Conservation (phyloP, 169 alveolate genomes). For the Plasmodium ovale region DNA sequence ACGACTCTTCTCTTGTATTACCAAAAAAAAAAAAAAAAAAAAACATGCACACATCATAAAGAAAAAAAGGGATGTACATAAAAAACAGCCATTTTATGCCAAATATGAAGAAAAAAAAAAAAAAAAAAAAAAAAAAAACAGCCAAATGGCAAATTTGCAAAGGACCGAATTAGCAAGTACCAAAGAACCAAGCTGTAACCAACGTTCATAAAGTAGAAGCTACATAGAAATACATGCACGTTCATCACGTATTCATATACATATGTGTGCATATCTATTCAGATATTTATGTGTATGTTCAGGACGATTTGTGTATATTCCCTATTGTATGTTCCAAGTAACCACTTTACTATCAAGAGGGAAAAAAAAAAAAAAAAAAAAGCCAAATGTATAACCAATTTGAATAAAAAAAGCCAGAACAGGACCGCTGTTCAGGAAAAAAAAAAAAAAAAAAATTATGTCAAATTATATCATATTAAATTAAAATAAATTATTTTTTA, state of each 20-base stretch:
- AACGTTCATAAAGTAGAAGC: neutral
- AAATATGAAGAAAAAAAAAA: slow-evolving; percentile 4
- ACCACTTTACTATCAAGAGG: neutral
- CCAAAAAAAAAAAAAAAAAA: too few relatives aligned
- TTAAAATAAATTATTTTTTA: too few relatives aligned
- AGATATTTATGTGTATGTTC: too few relatives aligned
- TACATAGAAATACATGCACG: too few relatives aligned
- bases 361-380: slow-evolving; percentile 15
- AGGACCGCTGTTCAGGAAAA: neutral
- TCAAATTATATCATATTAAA: neutral
- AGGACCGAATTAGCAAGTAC: neutral
- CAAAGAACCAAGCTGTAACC: slow-evolving; percentile 8
- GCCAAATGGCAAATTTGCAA: neutral
- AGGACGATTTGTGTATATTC: too few relatives aligned
- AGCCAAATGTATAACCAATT: neutral
- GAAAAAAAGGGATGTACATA: neutral
- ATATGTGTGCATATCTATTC: too few relatives aligned
- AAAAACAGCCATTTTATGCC: slow-evolving; percentile 1
- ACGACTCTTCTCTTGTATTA: too few relatives aligned
- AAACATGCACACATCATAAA: neutral
- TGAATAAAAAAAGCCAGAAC: neutral
- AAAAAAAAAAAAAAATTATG: neutral
- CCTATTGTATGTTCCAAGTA: neutral
- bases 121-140: neutral
- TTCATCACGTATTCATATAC: too few relatives aligned